Evolutionary conservation across 2,329 filamentous ascomycete species (phyloP), one percentile per base, ranked within the genome.

Genomic region (Sclerotinia borealis): DNA sequence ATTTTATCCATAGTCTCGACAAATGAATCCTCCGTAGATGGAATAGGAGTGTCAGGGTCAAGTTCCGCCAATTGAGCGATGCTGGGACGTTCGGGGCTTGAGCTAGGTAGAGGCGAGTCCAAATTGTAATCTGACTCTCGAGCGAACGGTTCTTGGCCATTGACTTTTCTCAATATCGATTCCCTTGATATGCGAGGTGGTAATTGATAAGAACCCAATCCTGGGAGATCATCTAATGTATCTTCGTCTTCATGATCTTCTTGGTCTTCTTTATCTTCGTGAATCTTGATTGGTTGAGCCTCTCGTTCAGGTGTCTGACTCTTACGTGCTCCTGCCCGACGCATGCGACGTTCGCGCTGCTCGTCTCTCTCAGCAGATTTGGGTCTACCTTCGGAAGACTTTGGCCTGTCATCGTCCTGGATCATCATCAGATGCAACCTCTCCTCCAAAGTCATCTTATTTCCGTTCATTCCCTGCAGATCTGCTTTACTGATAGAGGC

Each of bases 31-130:
- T 97, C 93, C 17, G 92, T 88, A 41, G 91, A 96, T 25, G 91
- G 93, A 69, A 97, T 91, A 0, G 93, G 91, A 47, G 95, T 84
- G 75, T 98, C 93, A 8, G 93, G 93, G 73, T 98, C 92, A 65
- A 92, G 82, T 37, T 85, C 78, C 55, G 85, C 79, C 60, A 62
- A 31, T 19, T 62, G 39, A 31, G 50, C 52, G 25, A 50, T 62
- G 17, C 31, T 56, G 64, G 77, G 81, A n/a, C 79, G 82, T 65
- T 84, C 80, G 15, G 85, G 82, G 68, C 78, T 86, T 2, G 84
- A 85, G 65, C 81, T 82, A 2, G 82, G 79, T n/a, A 79, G 77
- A 1, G 85, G 84, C 2, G 86, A 86, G 4, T 85, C 86, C 70
- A 88, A 85, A 69, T 83, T 83, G 67, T 85, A 87, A 63, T 87